Evolutionary conservation across 768 basidiomycete genomes (phyloP), one percentile per base, ranked within the genome.

Genomic region (Mrakia frigida): DNA sequence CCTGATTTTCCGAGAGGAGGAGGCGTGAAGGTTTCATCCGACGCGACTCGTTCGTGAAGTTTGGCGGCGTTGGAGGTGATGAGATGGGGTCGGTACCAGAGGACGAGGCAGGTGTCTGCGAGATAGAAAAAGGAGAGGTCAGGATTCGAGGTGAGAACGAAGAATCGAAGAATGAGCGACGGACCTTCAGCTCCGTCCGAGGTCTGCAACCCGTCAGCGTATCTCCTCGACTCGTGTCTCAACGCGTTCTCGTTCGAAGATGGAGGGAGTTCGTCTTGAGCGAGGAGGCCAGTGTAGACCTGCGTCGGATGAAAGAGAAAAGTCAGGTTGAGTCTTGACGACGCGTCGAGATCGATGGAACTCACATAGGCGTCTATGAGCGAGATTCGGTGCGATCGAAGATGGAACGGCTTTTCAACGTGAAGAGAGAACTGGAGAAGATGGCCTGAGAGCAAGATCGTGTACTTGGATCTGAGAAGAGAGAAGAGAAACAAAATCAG

Each of bases 131-230:
- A 0, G 33, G 0, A 39, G 52, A 37, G 18, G 46, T 18, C 16
- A 50, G 46, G 46, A 50, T 2, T 4, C 16, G 2, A 10, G 3
- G 18, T 25, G n/a, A 35, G n/a, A 37, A 69, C 59, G 31, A 43
- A 13, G 16, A 52, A 13, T 23, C 28, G 21, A 23, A 33, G 35
- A 56, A 16, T 25, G 23, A 39, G 14, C 3, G 35, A 46, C 75
- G 11, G 11, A 76, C 75, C 75, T 81, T 95, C 93, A 70, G 92
- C 91, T 13, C 88, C 86, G 80, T 98, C 95, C 78, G 92, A 88
- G 16, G 90, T 89, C 83, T 96, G 92, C 16, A 98, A 85, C 1
- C 95, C 95, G 81, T 98, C 96, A 74, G 89, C 87, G 82, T 97
- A 98, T 65, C 92, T 88, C 14, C 92, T 88, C 1, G 92, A 88